Conservation (phyloP, 768 basidiomycete species). For the Leccinum fibrillosum region DNA sequence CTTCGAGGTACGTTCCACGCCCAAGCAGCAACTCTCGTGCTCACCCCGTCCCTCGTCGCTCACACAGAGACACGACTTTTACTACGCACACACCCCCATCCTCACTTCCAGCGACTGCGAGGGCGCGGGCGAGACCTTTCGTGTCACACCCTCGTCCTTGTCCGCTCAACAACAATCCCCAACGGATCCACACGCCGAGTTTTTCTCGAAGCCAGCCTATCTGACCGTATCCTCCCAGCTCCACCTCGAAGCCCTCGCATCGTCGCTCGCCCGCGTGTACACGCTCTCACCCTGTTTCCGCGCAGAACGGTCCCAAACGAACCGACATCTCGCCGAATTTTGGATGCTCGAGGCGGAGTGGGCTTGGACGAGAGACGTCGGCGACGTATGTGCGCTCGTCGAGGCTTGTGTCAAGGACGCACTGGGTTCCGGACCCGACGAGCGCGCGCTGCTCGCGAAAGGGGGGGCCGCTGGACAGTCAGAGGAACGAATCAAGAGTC, state of each 20-base stretch:
- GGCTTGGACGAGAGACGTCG: conserved; percentile 51
- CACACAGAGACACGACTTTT: conserved; percentile 70
- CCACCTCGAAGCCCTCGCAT: conserved; percentile 86
- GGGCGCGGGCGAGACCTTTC: conserved; percentile 92
- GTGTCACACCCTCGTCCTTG: conserved; percentile 43
- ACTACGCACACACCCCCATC: conserved; percentile 79
- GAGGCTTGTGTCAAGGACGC: conserved; percentile 52
- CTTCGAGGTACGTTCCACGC: conserved; percentile 60
- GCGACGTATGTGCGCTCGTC: conserved; percentile 51
- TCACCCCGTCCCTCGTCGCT: background rate
- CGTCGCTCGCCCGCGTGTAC: conserved; percentile 79
- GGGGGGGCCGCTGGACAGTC: conserved; percentile 20
- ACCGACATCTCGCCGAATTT: conserved; percentile 94
- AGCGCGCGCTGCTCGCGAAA: conserved; percentile 33
- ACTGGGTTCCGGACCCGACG: conserved; percentile 32
- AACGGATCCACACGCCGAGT: conserved; percentile 39
- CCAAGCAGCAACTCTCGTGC: background rate
- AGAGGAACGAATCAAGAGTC: conserved; percentile 25
- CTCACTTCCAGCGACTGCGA: conserved; percentile 92
- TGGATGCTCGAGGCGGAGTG: conserved; percentile 99
- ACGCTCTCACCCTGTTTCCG: conserved; percentile 93
- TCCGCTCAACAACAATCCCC: conserved; percentile 1
- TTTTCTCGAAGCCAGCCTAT: conserved; percentile 75
- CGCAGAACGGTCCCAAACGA: conserved; percentile 85
- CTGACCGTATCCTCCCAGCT: conserved; percentile 96